A percentile compares a stretch with the other conserved stretches of the same genome.
Conservation (phyloP, 2,329 filamentous ascomycete genomes). For the Chaetothyriales sp. region DNA sequence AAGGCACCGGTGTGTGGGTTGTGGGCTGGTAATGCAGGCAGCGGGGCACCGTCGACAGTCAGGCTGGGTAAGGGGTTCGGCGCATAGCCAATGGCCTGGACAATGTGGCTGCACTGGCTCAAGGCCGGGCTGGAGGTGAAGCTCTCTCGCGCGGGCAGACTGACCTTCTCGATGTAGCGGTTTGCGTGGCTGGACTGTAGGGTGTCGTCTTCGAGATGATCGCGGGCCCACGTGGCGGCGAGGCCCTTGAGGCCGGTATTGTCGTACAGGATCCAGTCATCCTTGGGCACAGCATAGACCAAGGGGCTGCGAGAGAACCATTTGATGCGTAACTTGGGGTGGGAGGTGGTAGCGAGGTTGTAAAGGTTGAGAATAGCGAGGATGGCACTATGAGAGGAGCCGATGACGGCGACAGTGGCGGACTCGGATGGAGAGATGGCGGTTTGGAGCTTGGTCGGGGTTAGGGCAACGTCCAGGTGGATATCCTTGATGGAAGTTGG, state of each 20-base stretch:
- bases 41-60: slow-evolving; percentile 9
- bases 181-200: slow-evolving; percentile 33
- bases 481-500: slow-evolving; percentile 24
- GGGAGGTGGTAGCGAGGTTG: slow-evolving; percentile 36
- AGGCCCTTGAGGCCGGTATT: slow-evolving; percentile 51
- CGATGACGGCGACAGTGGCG: slow-evolving; percentile 41
- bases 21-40: slow-evolving; percentile 14
- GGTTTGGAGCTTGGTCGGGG: slow-evolving; percentile 18
- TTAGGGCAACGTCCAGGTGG: slow-evolving; percentile 37
- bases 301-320: slow-evolving; percentile 49
- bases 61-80: background rate
- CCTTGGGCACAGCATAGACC: slow-evolving; percentile 43
- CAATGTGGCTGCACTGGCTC: slow-evolving; percentile 36
- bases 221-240: slow-evolving; percentile 43
- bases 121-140: slow-evolving; percentile 37
- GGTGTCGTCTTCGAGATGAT: slow-evolving; percentile 40
- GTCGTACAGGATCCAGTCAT: slow-evolving; percentile 49
- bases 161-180: slow-evolving; percentile 33
- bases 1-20: slow-evolving; percentile 32
- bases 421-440: slow-evolving; percentile 17
- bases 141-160: slow-evolving; percentile 25
- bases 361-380: slow-evolving; percentile 47
- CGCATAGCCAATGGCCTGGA: slow-evolving; percentile 46
- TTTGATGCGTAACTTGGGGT: slow-evolving; percentile 40
- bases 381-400: slow-evolving; percentile 49